Percentiles rank a stretch among this genome's conserved stretches.
phyloP scores from a whole-genome alignment of 2,329 filamentous ascomycete species.

The Pseudogymnoascus sp. region DNA sequence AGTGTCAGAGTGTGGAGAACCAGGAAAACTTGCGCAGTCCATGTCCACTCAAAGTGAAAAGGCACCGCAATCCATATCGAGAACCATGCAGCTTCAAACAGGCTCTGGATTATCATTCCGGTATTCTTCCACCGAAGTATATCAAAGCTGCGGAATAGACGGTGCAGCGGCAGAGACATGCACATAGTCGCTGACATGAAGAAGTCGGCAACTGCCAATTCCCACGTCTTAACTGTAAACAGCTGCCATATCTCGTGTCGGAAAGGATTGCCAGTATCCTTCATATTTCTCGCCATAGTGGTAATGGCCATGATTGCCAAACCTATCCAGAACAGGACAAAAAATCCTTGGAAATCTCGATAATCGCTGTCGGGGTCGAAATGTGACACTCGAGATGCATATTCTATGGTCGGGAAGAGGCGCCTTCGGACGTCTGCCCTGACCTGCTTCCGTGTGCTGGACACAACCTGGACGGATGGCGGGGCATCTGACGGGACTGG shows the following conservation, averaged over 20 bases:
- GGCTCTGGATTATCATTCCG: slow-evolving; percentile 75
- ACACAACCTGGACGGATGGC: slow-evolving; percentile 82
- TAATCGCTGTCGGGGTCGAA: slow-evolving; percentile 91
- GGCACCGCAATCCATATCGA: slow-evolving; percentile 75
- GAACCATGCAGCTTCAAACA: slow-evolving; percentile 75
- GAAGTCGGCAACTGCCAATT: slow-evolving; percentile 73
- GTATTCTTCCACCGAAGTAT: slow-evolving; percentile 63
- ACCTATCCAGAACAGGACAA: slow-evolving; percentile 96
- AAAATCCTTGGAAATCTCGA: slow-evolving; percentile 93
- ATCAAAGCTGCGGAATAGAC: slow-evolving; percentile 48
- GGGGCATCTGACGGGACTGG: slow-evolving; percentile 82
- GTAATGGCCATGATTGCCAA: slow-evolving; percentile 95
- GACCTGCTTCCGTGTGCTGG: slow-evolving; percentile 72
- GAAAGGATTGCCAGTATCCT: slow-evolving; percentile 83
- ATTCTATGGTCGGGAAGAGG: slow-evolving; percentile 89
- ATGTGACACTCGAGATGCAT: slow-evolving; percentile 82
- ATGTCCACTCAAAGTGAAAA: slow-evolving; percentile 82
- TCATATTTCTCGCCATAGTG: slow-evolving; percentile 84
- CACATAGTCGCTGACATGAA: slow-evolving; percentile 74
- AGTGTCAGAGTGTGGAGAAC: slow-evolving; percentile 83
- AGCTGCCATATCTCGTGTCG: slow-evolving; percentile 80
- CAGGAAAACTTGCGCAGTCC: slow-evolving; percentile 95
- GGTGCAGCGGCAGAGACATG: slow-evolving; percentile 66
- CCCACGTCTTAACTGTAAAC: slow-evolving; percentile 82
- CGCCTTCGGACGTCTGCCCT: slow-evolving; percentile 73